A percentile compares a stretch with the other conserved stretches of the same genome.
Evolutionary conservation across 352 stramenopile species (phyloP).

Genomic region (Phytophthora pistaciae): DNA sequence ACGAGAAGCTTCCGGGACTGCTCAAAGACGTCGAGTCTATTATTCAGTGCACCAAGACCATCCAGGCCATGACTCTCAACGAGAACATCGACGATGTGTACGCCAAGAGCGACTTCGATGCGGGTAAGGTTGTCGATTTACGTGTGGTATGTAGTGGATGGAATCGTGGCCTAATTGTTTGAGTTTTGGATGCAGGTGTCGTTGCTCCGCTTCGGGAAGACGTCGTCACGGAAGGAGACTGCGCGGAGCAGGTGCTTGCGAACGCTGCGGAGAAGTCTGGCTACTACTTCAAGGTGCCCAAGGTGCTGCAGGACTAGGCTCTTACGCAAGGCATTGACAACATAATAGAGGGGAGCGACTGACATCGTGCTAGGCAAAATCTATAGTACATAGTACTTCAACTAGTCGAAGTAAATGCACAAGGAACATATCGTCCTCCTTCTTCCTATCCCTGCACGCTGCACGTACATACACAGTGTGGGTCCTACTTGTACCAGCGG

Average conservation of each 20-base stretch:
- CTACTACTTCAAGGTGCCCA: constrained; percentile 90
- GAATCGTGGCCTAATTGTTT: background rate
- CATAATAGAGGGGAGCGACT: constrained; percentile 6
- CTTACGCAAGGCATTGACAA: too few relatives aligned
- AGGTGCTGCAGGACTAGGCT: constrained; percentile 83
- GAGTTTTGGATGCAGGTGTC: constrained; percentile 14
- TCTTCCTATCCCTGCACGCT: background rate
- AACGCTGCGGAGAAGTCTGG: constrained; percentile 82
- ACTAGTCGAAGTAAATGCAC: constrained; percentile 26
- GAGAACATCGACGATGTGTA: constrained; percentile 90
- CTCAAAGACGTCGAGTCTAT: constrained; percentile 88
- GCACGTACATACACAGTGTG: background rate
- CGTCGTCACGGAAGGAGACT: constrained; percentile 80
- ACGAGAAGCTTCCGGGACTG: constrained; percentile 72
- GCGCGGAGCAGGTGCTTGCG: constrained; percentile 70
- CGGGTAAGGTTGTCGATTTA: constrained; percentile 26
- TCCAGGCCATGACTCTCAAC: constrained; percentile 83
- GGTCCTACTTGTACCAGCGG: background rate
- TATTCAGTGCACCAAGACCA: constrained; percentile 89
- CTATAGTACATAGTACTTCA: constrained; percentile 33
- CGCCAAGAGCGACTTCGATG: constrained; percentile 64
- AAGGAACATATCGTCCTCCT: constrained; percentile 7
- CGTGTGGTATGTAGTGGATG: background rate
- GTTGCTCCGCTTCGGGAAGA: constrained; percentile 77
- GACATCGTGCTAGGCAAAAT: constrained; percentile 31